Base-by-base conservation (phyloP, 768 basidiomycete species). In the Sarcomyxa edulis region DNA sequence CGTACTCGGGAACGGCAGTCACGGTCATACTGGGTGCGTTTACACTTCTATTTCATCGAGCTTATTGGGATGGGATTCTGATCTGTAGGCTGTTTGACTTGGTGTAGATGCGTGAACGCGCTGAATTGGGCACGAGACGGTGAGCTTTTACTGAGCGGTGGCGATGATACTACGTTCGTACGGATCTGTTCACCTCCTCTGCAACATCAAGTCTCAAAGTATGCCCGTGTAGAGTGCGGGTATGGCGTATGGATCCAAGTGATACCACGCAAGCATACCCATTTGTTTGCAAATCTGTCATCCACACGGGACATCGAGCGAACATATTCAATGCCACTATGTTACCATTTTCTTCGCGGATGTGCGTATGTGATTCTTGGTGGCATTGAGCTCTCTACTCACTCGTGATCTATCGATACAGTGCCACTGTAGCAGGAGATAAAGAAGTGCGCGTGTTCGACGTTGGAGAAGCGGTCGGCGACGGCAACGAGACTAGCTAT, bases 291-390 rank as follows among this genome's bases (percentile, higher is more conserved):
- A 67, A 75, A 40, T 68, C 78, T 6, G 72, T 83, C n/a, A 79
- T 93, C 35, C 57, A 69, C 10, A 92, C 91, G 0, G 88, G 87
- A 3, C 91, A 95, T 56, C 71, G 62, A 32, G 78, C 72, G 9
- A 95, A 95, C 51, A 88, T 95, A 32, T 95, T 95, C 66, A 86
- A 81, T 47, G 78, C 75, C 0, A 77, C 86, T 32, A 81, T 88
- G 71, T 65, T 95, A 2, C 88, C 89, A 0, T 65, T 74, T 46
- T 86, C 87, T 8, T 74, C 80, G n/a, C 74, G 78, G 37, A 84
- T 94, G 78, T 89, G 58, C 66, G 76, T 29, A 22, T 48, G 50
- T 39, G 44, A 52, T 41, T 42, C n/a, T 31, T 19, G 3, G 29
- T 37, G 37, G 32, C 18, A 36, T 37, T 42, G 21, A 33, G 32